Conservation (phyloP, 2,329 filamentous ascomycete genomes). For the Rutstroemia sp. region DNA sequence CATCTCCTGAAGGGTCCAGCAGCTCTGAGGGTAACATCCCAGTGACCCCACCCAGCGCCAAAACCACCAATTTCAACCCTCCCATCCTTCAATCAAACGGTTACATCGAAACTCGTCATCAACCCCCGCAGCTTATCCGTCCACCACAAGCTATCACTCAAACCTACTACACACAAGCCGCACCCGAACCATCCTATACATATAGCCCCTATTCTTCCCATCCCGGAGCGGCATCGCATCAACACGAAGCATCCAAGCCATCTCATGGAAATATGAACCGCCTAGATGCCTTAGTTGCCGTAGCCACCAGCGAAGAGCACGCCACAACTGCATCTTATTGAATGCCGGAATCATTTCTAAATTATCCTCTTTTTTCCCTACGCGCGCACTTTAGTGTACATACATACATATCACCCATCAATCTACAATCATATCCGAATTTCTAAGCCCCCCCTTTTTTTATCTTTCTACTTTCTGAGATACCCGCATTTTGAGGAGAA, state of each 20-base stretch:
- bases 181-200: slow-evolving; percentile 17
- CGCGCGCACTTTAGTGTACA: background rate
- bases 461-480: background rate
- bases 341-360: too few relatives aligned
- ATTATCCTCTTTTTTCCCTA: too few relatives aligned
- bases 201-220: slow-evolving; percentile 22
- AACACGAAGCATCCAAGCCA: slow-evolving; percentile 25
- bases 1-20: slow-evolving; percentile 47
- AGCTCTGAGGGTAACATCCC: slow-evolving; percentile 45
- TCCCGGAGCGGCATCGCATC: slow-evolving; percentile 29
- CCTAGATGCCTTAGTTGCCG: slow-evolving; percentile 56
- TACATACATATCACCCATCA: background rate
- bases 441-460: background rate
- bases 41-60: slow-evolving; percentile 39
- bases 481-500: background rate
- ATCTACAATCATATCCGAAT: background rate
- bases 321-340: slow-evolving; percentile 25
- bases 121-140: slow-evolving; percentile 9
- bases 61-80: slow-evolving; percentile 42
- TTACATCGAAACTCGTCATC: slow-evolving; percentile 35
- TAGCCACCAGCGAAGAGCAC: slow-evolving; percentile 50
- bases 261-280: slow-evolving; percentile 43
- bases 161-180: slow-evolving; percentile 17
- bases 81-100: slow-evolving; percentile 44
- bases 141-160: slow-evolving; percentile 14